phyloP scores from a whole-genome alignment of 2,329 filamentous ascomycete genomes.

The Albifimbria verrucaria region DNA sequence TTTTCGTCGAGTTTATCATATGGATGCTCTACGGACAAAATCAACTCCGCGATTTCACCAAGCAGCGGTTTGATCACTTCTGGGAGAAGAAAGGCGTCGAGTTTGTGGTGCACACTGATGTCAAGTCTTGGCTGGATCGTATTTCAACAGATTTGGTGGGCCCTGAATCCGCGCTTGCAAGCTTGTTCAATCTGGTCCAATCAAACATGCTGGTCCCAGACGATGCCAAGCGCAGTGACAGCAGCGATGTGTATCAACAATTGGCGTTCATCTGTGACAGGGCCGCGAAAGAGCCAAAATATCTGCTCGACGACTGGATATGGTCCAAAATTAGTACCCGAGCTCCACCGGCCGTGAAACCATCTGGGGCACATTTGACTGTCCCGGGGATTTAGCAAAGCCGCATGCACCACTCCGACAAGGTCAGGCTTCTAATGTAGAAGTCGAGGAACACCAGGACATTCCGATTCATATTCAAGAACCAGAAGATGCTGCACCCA shows the following conservation, averaged over 20 bases:
- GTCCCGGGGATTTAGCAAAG: background rate
- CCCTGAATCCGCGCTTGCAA: background rate
- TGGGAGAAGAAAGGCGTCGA: background rate
- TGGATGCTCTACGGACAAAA: background rate
- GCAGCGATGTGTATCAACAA: background rate
- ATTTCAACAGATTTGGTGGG: background rate
- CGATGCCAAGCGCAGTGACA: background rate
- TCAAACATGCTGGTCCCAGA: background rate
- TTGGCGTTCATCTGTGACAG: background rate
- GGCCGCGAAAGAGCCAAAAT: background rate
- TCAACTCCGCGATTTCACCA: background rate
- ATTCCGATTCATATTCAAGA: background rate
- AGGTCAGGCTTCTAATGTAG: background rate
- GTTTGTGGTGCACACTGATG: background rate
- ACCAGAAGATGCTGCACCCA: background rate
- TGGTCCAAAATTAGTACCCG: background rate
- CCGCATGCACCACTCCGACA: background rate
- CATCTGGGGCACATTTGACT: background rate
- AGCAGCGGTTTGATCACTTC: background rate
- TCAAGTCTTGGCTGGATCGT: background rate
- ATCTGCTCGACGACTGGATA: background rate
- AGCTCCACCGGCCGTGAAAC: background rate
- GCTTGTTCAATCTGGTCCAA: background rate
- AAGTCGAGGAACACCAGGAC: background rate
- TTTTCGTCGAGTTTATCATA: background rate